Percentiles rank a stretch among this genome's conserved stretches.
phyloP scores from a whole-genome alignment of 1,284 basidiomycete species.

The Lignosus rhinocerotis region DNA sequence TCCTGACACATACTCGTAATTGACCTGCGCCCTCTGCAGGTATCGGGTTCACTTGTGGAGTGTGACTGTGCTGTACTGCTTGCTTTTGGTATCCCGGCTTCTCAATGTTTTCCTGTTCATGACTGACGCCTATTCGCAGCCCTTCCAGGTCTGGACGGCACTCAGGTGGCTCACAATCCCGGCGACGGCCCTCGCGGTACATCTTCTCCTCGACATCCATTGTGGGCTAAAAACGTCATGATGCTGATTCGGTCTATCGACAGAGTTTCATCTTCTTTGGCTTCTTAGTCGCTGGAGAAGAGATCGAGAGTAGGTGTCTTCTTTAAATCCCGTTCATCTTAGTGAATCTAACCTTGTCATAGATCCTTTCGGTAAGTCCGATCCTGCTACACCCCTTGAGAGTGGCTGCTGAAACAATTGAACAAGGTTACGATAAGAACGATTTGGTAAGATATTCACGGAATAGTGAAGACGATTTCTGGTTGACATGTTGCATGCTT shows the following conservation, averaged over 20 bases:
- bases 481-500: constrained; percentile 7
- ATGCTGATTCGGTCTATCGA: constrained; percentile 1
- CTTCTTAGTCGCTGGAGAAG: constrained; percentile 68
- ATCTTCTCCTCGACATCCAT: constrained; percentile 6
- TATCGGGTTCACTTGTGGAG: constrained; percentile 68
- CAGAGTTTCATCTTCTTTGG: constrained; percentile 67
- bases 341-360: constrained; percentile 11
- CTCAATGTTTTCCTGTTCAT: neutral
- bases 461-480: neutral
- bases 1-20: no score
- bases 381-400: neutral
- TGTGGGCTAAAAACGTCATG: neutral
- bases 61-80: constrained; percentile 58
- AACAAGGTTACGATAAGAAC: constrained; percentile 62
- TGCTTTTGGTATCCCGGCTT: constrained; percentile 45
- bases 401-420: no score
- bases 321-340: constrained; percentile 9
- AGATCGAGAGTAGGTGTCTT: constrained; percentile 60
- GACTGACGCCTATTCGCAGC: constrained; percentile 38
- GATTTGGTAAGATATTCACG: constrained; percentile 47
- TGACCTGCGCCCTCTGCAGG: constrained; percentile 33
- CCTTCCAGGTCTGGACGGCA: constrained; percentile 66
- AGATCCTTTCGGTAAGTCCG: constrained; percentile 54
- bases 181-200: constrained; percentile 45
- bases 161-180: constrained; percentile 72